Evolutionary conservation across 495 filamentous ascomycete genomes (phyloP).

Genomic region (Neurospora discreta): DNA sequence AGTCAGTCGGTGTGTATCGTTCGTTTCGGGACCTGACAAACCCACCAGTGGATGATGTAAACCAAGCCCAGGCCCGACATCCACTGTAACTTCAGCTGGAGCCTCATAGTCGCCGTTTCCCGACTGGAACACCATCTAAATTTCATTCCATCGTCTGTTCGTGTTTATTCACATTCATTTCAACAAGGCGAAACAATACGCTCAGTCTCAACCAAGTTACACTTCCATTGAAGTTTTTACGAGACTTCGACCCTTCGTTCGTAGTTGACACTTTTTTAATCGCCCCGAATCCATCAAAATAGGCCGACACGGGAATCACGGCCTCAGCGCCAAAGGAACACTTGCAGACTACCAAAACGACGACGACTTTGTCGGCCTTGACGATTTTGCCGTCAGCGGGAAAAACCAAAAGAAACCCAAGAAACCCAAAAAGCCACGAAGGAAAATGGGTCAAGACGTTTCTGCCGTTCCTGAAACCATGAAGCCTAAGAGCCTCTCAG

Average conservation of each 20-base stretch:
- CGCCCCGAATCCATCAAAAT: constrained; percentile 10
- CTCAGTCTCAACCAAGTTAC: not conserved
- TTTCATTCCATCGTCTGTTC: not conserved
- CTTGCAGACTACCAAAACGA: constrained; percentile 4
- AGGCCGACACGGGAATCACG: constrained; percentile 10
- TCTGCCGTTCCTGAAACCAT: constrained; percentile 50
- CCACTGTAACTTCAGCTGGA: not conserved
- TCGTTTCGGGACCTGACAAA: not conserved
- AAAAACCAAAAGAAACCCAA: constrained; percentile 5
- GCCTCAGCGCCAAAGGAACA: constrained; percentile 7
- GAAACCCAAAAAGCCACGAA: constrained; percentile 15
- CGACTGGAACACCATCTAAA: not conserved
- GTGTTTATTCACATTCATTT: not conserved
- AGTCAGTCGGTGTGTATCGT: not conserved
- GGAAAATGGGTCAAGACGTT: constrained; percentile 36
- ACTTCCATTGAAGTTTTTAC: not conserved
- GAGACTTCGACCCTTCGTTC: not conserved
- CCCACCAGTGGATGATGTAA: not conserved
- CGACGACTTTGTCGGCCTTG: constrained; percentile 2
- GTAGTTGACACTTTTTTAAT: not conserved
- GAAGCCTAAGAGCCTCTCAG: constrained; percentile 51
- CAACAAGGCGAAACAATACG: not conserved
- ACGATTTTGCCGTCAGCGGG: constrained; percentile 5
- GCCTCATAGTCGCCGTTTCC: not conserved
- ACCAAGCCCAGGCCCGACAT: not conserved